Conservation (phyloP, 495 filamentous ascomycete genomes). For the Tetracladium marchalianum region DNA sequence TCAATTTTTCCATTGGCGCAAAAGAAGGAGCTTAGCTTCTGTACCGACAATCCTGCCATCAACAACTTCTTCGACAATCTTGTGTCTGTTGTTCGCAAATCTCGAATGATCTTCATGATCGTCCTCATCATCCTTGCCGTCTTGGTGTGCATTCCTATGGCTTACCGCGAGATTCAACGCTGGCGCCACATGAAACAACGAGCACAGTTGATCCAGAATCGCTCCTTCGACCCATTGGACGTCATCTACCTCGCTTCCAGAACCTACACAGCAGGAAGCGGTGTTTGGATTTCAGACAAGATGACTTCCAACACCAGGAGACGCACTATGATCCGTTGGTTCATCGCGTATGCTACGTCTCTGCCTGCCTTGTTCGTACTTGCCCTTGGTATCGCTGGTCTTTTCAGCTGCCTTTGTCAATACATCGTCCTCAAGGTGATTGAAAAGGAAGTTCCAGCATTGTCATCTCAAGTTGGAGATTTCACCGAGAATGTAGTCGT, state of each 20-base stretch:
- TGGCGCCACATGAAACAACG: constrained; percentile 66
- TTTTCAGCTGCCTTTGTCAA: constrained; percentile 79
- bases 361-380: constrained; percentile 79
- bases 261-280: constrained; percentile 58
- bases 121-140: constrained; percentile 61
- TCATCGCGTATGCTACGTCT: constrained; percentile 77
- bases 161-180: constrained; percentile 66
- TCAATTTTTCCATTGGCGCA: constrained; percentile 67
- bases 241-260: constrained; percentile 79
- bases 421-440: constrained; percentile 65
- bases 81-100: constrained; percentile 44
- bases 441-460: constrained; percentile 63
- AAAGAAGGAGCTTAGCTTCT: constrained; percentile 78
- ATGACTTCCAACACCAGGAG: constrained; percentile 52
- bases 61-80: constrained; percentile 76
- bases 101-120: constrained; percentile 64
- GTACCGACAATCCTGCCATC: constrained; percentile 74
- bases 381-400: constrained; percentile 72
- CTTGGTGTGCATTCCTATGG: constrained; percentile 65
- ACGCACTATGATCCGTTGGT: constrained; percentile 71
- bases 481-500: constrained; percentile 75
- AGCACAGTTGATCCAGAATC: constrained; percentile 52
- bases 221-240: constrained; percentile 70
- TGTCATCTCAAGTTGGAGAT: constrained; percentile 65
- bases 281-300: constrained; percentile 61